Base-by-base conservation (phyloP, 768 basidiomycete species). In the Auriculariales sp. region DNA sequence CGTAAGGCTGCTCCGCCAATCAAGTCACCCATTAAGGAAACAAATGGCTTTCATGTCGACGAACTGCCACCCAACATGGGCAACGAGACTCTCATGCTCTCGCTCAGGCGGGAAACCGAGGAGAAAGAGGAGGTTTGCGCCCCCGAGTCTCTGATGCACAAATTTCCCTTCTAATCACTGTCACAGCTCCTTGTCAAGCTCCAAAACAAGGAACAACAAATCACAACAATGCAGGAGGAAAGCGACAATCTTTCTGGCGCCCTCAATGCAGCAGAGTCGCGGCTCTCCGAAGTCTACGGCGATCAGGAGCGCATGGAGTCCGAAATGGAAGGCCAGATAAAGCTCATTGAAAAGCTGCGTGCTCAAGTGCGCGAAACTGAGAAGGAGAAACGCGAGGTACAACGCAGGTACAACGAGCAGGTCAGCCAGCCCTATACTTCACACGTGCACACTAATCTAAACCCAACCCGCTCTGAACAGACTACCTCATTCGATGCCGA, bases 401-500 rank as follows among this genome's bases (percentile, higher is more conserved):
- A 81, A 51, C 77, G 86, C 54, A 73, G 89, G 55, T 92, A 92
- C 61, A 85, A 87, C 48, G 90, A 92, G 60, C 89, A 94, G 77
- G 89, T 85, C 49, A 36, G 35, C 35, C 19, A 12, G 28, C 35
- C 46, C 48, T 47, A 17, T 39, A 52, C 49, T 42, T 51, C 44
- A 14, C 42, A 48, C 46, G 52, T 19, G 44, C 30, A 51, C 46
- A 28, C 39, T 33, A 49, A 34, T 46, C 46, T 54, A 54, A 51
- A 54, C 55, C 51, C 54, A 52, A 51, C 50, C 39, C 49, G 47
- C 31, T 46, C 57, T 50, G 25, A 52, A 27, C 59, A 93, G 89
- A 81, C 81, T n/a, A 69, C 77, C 15, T 83, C 84, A 3, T 93
- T 92, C 60, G 91, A 94, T 59, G 84, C 87, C 6, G 91, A 94